These are phyloP conservation scores for Seiridium unicorne DNA, from an alignment of 2,329 filamentous ascomycete species.

Conservation along the genomic window DNA sequence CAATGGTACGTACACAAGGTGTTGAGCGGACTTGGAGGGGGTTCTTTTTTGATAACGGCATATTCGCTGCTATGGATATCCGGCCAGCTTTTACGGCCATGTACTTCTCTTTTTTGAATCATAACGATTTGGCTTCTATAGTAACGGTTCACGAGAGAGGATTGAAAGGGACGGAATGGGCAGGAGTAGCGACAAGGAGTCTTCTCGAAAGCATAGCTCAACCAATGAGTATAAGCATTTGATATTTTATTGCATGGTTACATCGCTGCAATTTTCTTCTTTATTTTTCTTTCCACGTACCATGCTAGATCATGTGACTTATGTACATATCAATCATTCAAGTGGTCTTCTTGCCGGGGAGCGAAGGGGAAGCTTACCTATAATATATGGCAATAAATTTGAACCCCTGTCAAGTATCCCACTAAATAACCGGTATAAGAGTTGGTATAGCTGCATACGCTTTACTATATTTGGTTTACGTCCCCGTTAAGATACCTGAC, in stretches of 20 bases:
- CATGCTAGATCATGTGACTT: too few species aligned
- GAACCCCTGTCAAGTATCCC: too few species aligned
- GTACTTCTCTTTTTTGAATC: background rate
- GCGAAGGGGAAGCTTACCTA: too few species aligned
- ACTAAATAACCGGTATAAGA: too few species aligned
- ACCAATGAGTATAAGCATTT: background rate
- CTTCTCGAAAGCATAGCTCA: background rate
- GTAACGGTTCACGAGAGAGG: background rate
- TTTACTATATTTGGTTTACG: too few species aligned
- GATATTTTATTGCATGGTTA: background rate
- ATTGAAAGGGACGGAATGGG: background rate
- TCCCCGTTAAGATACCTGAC: too few species aligned
- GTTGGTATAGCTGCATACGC: too few species aligned
- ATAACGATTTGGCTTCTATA: background rate
- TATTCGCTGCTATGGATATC: constrained; percentile 4
- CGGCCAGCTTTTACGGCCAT: constrained; percentile 3
- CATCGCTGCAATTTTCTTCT: background rate
- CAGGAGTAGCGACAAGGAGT: background rate
- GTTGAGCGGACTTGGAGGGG: background rate
- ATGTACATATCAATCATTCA: too few species aligned
- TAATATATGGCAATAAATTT: too few species aligned
- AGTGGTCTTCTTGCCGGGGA: too few species aligned
- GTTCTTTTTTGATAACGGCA: background rate
- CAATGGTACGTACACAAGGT: background rate
- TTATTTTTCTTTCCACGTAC: too few species aligned